Percentiles rank a stretch among this genome's conserved stretches.
Evolutionary conservation across 352 stramenopile genomes (phyloP).

Genomic region (Peronospora destructor): DNA sequence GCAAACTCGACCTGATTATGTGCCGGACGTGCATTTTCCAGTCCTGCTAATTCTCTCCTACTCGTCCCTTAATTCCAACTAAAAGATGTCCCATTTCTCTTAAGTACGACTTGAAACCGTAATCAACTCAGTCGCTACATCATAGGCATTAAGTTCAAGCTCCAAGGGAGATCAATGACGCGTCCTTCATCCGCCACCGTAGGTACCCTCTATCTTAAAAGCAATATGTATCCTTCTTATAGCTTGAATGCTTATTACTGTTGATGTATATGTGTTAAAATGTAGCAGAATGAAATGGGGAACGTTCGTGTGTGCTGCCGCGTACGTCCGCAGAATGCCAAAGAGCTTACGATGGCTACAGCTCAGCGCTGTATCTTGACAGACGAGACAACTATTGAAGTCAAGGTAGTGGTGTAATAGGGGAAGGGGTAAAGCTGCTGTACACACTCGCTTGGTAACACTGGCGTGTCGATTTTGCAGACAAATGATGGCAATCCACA

Average conservation of each 20-base stretch:
- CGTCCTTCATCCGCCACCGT: slow-evolving; percentile 20
- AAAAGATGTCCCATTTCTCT: slow-evolving; percentile 14
- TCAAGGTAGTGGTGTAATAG: slow-evolving; percentile 35
- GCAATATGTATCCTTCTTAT: not conserved
- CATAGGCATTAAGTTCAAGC: slow-evolving; percentile 4
- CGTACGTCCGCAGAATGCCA: slow-evolving; percentile 74
- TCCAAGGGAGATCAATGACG: slow-evolving; percentile 13
- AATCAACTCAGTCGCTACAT: slow-evolving; percentile 11
- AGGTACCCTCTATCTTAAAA: not conserved
- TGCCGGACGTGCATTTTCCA: slow-evolving; percentile 62
- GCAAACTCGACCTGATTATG: slow-evolving; percentile 39
- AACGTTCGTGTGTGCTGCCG: slow-evolving; percentile 83
- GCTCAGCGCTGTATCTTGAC: slow-evolving; percentile 52
- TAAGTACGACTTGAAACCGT: too few relatives aligned
- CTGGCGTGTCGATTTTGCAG: slow-evolving; percentile 13
- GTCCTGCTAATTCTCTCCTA: slow-evolving; percentile 41
- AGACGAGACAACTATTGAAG: slow-evolving; percentile 49
- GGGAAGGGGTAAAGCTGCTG: not conserved
- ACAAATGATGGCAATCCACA: slow-evolving; percentile 49
- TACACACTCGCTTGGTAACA: slow-evolving; percentile 1
- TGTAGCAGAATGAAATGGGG: slow-evolving; percentile 31
- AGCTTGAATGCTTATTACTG: not conserved
- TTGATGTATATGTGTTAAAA: slow-evolving; percentile 1
- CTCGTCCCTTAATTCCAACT: not conserved
- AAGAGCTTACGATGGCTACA: slow-evolving; percentile 58